Percentiles rank a stretch among this genome's conserved stretches.
phyloP scores from a whole-genome alignment of 208 protist species.

The Phytomonas sp. region DNA sequence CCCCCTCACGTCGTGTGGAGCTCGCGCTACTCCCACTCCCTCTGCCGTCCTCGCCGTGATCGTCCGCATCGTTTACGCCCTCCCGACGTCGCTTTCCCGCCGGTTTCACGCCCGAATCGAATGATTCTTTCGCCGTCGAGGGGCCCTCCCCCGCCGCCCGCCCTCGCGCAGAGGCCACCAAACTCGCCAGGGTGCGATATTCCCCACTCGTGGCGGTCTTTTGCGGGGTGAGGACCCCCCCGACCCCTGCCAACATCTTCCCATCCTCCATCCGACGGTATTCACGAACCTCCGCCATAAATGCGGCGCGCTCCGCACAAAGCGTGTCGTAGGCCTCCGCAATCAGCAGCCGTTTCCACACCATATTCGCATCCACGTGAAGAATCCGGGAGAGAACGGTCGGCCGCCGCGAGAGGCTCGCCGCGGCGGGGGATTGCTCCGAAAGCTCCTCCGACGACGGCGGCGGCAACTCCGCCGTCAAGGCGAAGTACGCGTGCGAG shows the following conservation, averaged over 20 bases:
- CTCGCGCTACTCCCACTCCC: too few species aligned
- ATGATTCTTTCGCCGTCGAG: too few species aligned
- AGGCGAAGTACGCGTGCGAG: conserved; percentile 51
- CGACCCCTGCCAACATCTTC: conserved; percentile 21
- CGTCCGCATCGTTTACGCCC: conserved; percentile 2
- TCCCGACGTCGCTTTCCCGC: conserved; percentile 12
- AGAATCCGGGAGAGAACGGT: conserved; percentile 79
- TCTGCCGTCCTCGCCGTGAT: not conserved
- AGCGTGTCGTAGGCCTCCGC: conserved; percentile 29
- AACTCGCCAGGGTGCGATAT: not conserved
- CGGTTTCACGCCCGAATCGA: too few species aligned
- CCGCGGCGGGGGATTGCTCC: conserved; percentile 30
- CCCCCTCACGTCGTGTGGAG: too few species aligned
- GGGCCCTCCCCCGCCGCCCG: not conserved
- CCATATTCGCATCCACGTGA: conserved; percentile 57
- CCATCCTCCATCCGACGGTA: conserved; percentile 35
- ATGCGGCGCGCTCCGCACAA: conserved; percentile 19
- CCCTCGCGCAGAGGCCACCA: conserved; percentile 8
- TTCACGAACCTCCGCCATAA: conserved; percentile 24
- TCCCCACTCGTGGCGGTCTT: conserved; percentile 10
- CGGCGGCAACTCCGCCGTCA: conserved; percentile 35
- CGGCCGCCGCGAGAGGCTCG: conserved; percentile 46
- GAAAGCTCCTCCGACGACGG: not conserved
- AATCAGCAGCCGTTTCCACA: conserved; percentile 45
- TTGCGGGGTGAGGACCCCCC: conserved; percentile 9